Base-by-base conservation (phyloP, 2,329 filamentous ascomycete species). In the Aspergillus thermomutatus region DNA sequence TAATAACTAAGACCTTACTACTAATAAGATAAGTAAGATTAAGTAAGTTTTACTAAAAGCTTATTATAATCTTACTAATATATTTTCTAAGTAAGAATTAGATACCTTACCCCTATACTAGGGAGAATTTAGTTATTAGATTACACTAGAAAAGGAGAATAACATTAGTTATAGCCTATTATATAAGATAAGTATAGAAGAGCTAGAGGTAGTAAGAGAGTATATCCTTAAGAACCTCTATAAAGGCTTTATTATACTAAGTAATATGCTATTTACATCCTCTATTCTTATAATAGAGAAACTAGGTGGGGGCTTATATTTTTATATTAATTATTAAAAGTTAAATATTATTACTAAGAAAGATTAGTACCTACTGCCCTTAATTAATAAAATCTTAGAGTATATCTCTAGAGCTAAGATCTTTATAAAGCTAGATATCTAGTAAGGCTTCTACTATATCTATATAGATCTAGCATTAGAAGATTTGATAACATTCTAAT, bases 221-320 rank as follows among this genome's bases (percentile, higher is more conserved):
- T 46, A 46, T 34, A 46, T 53, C 21, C 17, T 47, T 17, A 34
- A 45, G 1, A 51, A 51, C 27, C 27, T 56, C 8, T 17, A n/a
- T 27, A 56, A 56, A 23, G 17, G 19, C 2, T 56, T 56, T 56
- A 56, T 56, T 47, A 47, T 40, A 34, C 10, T 48, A 17, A 52
- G 37, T 52, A 52, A 41, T 37, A 34, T 26, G 4, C 37, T 48
- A n/a, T 40, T 40, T 7, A 40, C 17, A 14, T 40, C 17, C 11
- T 3, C 17, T 19, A 40, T 40, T 19, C 17, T 40, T 6, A 40
- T 40, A 19, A 7, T 3, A 2, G 8, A 19, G n/a, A 40, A 40
- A 3, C 8, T 19, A n/a, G 17, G 17, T 40, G 6, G 17, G 7
- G 37, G 37, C 4, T 4, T 40, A 40, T 6, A 40, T 6, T 40